Base-by-base conservation (phyloP, 2,329 filamentous ascomycete genomes). In the Penicillium sp. region DNA sequence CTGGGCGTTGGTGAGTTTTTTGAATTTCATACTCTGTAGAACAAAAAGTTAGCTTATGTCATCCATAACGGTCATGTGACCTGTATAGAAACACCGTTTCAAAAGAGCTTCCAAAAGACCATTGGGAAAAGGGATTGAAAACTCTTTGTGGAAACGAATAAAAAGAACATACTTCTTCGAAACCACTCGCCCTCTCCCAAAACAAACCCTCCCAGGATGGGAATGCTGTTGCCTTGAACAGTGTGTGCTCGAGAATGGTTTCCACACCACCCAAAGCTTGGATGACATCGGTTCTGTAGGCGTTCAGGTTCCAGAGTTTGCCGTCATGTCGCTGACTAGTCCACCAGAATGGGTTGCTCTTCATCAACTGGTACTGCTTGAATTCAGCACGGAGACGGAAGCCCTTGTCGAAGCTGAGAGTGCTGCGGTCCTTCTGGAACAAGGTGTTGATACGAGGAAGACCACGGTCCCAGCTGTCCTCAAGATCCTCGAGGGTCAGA, bases 331-430 rank as follows among this genome's bases (percentile, higher is more conserved):
- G 85, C 76, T 98, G 94, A 70, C 91, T 96, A 4, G 95, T 99
- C 95, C 95, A 99, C 92, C 93, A 97, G 83, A 98, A 98, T 0
- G 95, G 95, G 73, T 98, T 97, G 78, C 90, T 96, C 86, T 96
- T 97, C 94, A 99, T 98, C 60, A 98, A 83, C 75, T 98, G 94
- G 73, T 98, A 99, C 33, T 95, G 88, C 82, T 99, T 99, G 82
- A 99, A 99, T 75, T 99, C 95, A 11, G 94, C 92, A 55, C 95
- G 86, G 14, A 93, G 88, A 67, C 95, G 89, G 88, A 98, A 99
- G 55, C 95, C 95, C 79, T 99, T 99, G 81, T 99, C 95, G 71
- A 99, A 99, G 71, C 92, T 96, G 63, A 99, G 84, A 0, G 95
- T 99, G 75, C 92, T 97, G 70, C 95, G 86, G 69, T 99, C 95